Percentiles rank a stretch among this genome's conserved stretches.
phyloP scores from a whole-genome alignment of 2,329 filamentous ascomycete genomes.

The Penicillium hordei region DNA sequence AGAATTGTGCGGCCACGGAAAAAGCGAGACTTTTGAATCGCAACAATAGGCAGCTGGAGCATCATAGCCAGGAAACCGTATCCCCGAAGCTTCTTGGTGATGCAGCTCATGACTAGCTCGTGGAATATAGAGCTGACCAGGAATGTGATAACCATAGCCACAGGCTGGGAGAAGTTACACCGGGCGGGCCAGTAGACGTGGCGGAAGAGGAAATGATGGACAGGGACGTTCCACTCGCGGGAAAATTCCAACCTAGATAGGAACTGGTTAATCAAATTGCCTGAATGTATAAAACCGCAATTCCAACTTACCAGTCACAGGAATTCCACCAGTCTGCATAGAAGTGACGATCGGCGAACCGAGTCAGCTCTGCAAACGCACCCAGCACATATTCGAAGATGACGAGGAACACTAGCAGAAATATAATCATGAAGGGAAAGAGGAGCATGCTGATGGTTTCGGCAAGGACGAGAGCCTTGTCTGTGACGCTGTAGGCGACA shows the following conservation, averaged over 20 bases:
- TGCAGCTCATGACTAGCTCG: conserved; percentile 95
- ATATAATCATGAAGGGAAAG: conserved; percentile 96
- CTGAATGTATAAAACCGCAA: background rate
- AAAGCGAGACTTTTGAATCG: conserved; percentile 77
- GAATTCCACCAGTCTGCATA: conserved; percentile 74
- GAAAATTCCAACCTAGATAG: conserved; percentile 78
- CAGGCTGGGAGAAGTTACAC: conserved; percentile 69
- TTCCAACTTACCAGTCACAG: conserved; percentile 46
- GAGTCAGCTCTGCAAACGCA: conserved; percentile 89
- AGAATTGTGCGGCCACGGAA: conserved; percentile 72
- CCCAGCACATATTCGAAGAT: conserved; percentile 97
- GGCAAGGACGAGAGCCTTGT: conserved; percentile 75
- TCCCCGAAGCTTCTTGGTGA: conserved; percentile 92
- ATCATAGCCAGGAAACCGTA: conserved; percentile 96
- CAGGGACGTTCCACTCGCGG: conserved; percentile 95
- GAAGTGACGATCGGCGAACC: conserved; percentile 91
- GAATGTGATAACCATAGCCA: conserved; percentile 88
- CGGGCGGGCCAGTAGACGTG: conserved; percentile 89
- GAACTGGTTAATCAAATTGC: background rate
- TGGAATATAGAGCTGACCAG: conserved; percentile 85
- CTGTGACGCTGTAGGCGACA: conserved; percentile 52
- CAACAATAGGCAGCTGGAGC: conserved; percentile 93
- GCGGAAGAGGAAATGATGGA: conserved; percentile 89
- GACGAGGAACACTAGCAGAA: conserved; percentile 92
- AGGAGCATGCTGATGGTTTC: conserved; percentile 89